Evolutionary conservation across 2,329 filamentous ascomycete species (phyloP).

Genomic region (Xylariaceae sp.): DNA sequence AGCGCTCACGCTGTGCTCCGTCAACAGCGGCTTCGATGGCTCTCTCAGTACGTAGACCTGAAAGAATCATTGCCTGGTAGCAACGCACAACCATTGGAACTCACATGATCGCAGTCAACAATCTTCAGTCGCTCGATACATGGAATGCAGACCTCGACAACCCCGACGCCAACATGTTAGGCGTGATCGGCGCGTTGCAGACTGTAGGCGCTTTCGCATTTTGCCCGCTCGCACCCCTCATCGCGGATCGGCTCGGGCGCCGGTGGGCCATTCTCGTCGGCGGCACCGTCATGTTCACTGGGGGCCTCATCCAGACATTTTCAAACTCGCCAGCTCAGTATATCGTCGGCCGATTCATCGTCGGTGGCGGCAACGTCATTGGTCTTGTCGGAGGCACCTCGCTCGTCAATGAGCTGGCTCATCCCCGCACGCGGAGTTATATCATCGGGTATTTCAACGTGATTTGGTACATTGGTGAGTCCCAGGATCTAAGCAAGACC

Average conservation of each 20-base stretch:
- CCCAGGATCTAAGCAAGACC: too few species aligned
- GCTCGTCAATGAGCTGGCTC: slow-evolving; percentile 25
- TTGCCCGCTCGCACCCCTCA: slow-evolving; percentile 30
- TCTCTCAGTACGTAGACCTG: slow-evolving; percentile 1
- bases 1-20: neutral
- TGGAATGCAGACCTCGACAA: slow-evolving; percentile 39
- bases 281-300: slow-evolving; percentile 23
- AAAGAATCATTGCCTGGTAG: neutral
- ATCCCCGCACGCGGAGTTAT: slow-evolving; percentile 22
- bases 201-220: slow-evolving; percentile 35
- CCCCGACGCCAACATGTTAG: slow-evolving; percentile 32
- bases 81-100: too few species aligned
- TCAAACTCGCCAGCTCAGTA: slow-evolving; percentile 16
- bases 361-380: slow-evolving; percentile 21
- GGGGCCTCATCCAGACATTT: slow-evolving; percentile 23
- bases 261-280: slow-evolving; percentile 31
- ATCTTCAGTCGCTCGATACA: slow-evolving; percentile 35
- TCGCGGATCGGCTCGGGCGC: slow-evolving; percentile 34
- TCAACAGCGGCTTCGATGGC: neutral
- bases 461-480: slow-evolving; percentile 13
- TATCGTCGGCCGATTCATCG: slow-evolving; percentile 20
- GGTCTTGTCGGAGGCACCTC: slow-evolving; percentile 22
- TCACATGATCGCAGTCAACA: slow-evolving; percentile 27
- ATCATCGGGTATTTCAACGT: slow-evolving; percentile 21
- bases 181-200: slow-evolving; percentile 33